Percentiles rank a stretch among this genome's conserved stretches.
Evolutionary conservation across 306 rosid species (phyloP).

Genomic region (Urtica urens): DNA sequence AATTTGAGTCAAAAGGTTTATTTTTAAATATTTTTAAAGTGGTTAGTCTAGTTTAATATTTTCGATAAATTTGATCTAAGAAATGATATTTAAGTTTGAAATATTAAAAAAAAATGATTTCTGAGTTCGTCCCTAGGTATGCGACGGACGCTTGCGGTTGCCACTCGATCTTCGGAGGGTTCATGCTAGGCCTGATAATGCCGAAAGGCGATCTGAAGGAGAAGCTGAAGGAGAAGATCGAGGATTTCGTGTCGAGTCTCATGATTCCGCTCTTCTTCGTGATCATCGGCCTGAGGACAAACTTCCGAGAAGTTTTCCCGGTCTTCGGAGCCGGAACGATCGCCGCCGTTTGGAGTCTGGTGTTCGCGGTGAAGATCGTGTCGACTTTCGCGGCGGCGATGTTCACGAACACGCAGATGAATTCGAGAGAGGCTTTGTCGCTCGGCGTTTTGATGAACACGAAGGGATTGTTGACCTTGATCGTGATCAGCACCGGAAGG

Average conservation of each 20-base stretch:
- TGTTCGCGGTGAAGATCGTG: constrained; percentile 4
- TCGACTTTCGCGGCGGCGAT: constrained; percentile 15
- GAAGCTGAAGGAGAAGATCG: constrained; percentile 18
- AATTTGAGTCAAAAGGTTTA: no score
- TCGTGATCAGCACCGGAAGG: constrained; percentile 15
- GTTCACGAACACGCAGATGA: constrained; percentile 10
- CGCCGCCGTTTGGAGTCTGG: neutral
- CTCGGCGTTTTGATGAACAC: constrained; percentile 27
- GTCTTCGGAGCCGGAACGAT: neutral
- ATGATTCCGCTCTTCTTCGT: constrained; percentile 24
- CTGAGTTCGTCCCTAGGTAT: no score
- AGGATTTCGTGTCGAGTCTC: constrained; percentile 18
- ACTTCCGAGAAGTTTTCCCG: neutral
- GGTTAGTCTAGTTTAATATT: no score
- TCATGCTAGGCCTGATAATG: constrained; percentile 20
- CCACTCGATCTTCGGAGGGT: constrained; percentile 24
- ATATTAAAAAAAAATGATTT: no score
- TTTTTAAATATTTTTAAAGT: no score
- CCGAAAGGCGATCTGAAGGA: constrained; percentile 29
- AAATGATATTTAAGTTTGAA: no score
- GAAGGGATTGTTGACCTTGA: constrained; percentile 16
- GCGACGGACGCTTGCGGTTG: constrained; percentile 25
- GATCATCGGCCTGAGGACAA: constrained; percentile 11
- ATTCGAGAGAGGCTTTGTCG: constrained; percentile 9
- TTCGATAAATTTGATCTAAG: no score